Base-by-base conservation (phyloP, 2,329 filamentous ascomycete genomes). In the Sporothrix dimorphospora region DNA sequence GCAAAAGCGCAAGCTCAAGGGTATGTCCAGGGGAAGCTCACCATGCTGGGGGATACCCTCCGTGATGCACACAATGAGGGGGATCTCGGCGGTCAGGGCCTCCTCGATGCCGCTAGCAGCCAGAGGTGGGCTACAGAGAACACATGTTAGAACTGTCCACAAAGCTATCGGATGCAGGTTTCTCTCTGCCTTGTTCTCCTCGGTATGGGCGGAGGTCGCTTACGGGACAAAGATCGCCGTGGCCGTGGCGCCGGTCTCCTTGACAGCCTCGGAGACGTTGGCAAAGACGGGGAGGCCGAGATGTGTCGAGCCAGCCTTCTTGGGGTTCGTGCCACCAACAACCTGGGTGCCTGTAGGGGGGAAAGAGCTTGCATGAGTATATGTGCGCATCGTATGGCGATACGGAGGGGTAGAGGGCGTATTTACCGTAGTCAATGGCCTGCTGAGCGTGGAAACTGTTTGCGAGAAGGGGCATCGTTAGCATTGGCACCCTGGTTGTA, bases 21-120 rank as follows among this genome's bases (percentile, higher is more conserved):
- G 30, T 4, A 27, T 5, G 16, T 16, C 8, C 40, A 21, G 1
- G 8, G 19, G 8, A 72, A 81, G n/a, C 89, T 78, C 88, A 95
- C 93, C 94, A 84, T 98, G 94, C 85, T 98, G 95, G 77, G 94
- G 95, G 79, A 98, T 98, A 81, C 95, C 95, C 88, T 98, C 95
- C 74, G 95, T 98, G 80, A 98, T 98, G 83, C 94, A 98, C 79
- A 99, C 96, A 78, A 97, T 92, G 75, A 99, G 90, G 76, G 94
- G 93, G 73, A 99, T 91, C 85, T 99, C 96, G 77, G 96, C 96
- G 78, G 88, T 85, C 80, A 99, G 91, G 78, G 96, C 96, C 86
- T 99, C 96, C 85, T 98, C 95, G 78, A 99, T 99, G 89, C 94
- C 92, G 78, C 91, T 91, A 76, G 96, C 96, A 77, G 96, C 96